Conservation (phyloP, 2,329 filamentous ascomycete species). For the Beauveria varroae region DNA sequence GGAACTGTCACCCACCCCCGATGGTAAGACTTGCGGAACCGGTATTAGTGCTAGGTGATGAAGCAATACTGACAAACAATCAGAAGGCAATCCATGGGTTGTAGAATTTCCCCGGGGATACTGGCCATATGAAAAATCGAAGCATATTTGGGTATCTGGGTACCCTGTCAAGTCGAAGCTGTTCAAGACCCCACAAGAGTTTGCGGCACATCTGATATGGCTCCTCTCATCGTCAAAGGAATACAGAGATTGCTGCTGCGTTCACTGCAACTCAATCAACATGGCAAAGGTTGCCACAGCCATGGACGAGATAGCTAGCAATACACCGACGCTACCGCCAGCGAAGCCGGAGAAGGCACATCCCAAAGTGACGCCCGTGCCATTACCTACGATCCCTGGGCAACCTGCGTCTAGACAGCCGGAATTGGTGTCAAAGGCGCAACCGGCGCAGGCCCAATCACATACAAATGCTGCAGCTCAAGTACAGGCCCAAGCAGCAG, state of each 20-base stretch:
- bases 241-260: slow-evolving; percentile 43
- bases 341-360: slow-evolving; percentile 16
- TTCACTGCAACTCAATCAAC: slow-evolving; percentile 35
- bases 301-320: slow-evolving; percentile 22
- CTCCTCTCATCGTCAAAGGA: slow-evolving; percentile 40
- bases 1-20: slow-evolving; percentile 33
- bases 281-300: slow-evolving; percentile 17
- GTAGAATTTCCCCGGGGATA: slow-evolving; percentile 38
- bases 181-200: slow-evolving; percentile 46
- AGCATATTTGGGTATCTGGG: slow-evolving; percentile 42
- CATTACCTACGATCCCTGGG: slow-evolving; percentile 28
- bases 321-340: slow-evolving; percentile 13
- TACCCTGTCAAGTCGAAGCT: slow-evolving; percentile 41
- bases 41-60: background rate
- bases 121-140: slow-evolving; percentile 40
- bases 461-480: slow-evolving; percentile 7
- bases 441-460: slow-evolving; percentile 14
- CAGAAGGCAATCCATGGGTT: slow-evolving; percentile 37
- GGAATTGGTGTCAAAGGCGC: slow-evolving; percentile 22
- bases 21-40: slow-evolving; percentile 23
- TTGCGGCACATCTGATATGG: slow-evolving; percentile 45
- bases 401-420: slow-evolving; percentile 12
- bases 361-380: slow-evolving; percentile 29
- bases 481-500: background rate
- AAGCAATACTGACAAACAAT: background rate